phyloP scores from a whole-genome alignment of 2,329 filamentous ascomycete species.

The Thermochaetoides dissita region DNA sequence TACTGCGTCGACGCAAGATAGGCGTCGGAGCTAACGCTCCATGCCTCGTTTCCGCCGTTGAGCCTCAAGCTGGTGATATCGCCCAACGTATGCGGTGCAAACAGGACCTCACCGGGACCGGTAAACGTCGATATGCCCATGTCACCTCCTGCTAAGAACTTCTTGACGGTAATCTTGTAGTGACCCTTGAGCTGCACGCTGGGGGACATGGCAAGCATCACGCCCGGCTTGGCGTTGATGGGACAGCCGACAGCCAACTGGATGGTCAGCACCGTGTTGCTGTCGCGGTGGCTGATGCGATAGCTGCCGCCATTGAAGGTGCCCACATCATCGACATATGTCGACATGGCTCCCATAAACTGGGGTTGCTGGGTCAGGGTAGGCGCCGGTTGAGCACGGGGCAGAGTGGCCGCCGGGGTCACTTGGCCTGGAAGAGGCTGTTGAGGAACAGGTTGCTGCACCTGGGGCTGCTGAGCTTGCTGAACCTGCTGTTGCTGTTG shows the following conservation, averaged over 20 bases:
- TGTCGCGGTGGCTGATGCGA: conserved; percentile 80
- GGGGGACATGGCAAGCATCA: conserved; percentile 91
- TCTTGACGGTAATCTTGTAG: conserved; percentile 80
- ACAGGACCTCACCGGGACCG: conserved; percentile 77
- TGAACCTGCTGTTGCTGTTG: conserved; percentile 10
- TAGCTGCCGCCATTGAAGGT: conserved; percentile 95
- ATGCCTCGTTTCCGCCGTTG: conserved; percentile 50
- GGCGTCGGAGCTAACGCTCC: conserved; percentile 76
- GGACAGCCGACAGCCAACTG: conserved; percentile 85
- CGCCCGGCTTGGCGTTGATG: conserved; percentile 63
- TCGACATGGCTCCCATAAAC: conserved; percentile 48
- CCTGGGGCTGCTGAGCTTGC: conserved; percentile 7
- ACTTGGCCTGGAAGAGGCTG: neutral
- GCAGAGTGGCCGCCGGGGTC: conserved; percentile 24
- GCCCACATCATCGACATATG: conserved; percentile 68
- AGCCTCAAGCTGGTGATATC: conserved; percentile 74
- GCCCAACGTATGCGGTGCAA: conserved; percentile 67
- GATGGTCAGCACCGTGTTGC: conserved; percentile 76
- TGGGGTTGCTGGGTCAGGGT: conserved; percentile 21
- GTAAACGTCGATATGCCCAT: conserved; percentile 68
- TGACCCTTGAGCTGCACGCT: conserved; percentile 71
- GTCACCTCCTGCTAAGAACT: conserved; percentile 71
- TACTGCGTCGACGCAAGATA: conserved; percentile 78
- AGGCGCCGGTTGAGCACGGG: conserved; percentile 13
- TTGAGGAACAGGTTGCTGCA: conserved; percentile 2